Evolutionary conservation across 805 yeast species (phyloP), one percentile per base, ranked within the genome.

Genomic region (Tetrapisispora namnaoensis): DNA sequence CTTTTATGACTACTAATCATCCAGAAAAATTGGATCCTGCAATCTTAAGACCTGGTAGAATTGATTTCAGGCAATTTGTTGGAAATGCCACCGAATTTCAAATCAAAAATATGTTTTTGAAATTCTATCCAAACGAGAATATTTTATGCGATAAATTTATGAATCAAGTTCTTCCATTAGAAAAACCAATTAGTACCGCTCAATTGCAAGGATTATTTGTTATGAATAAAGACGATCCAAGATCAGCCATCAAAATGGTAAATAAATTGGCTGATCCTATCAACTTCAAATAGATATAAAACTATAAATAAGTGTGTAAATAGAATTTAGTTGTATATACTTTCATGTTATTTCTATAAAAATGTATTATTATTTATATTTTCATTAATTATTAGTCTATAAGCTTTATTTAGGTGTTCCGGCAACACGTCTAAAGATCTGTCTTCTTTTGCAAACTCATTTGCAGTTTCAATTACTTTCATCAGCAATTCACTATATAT

Each of bases 1-100:
- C 97, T 0, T 93, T 93, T 67, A 93, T 93, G 99, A 93, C 99
- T 20, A 91, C 99, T 20, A 93, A 93, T 66, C 99, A 93, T 61
- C 96, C 97, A 0, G 98, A 93, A 53, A 79, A 79, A 53, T 71
- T 93, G 37, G 99, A 93, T 60, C 88, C 96, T 1, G 99, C 99
- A 0, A 75, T 93, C 41, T 70, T 93, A 63, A 76, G 99, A 55
- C 99, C 99, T 0, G 99, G 99, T 2, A 76, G 99, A 67, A 83
- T 93, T 32, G 99, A 93, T 63, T 81, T 75, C 65, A 87, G 88
- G 67, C 83, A 81, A 20, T 70, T 82, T 59, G 78, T 93, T 37
- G 93, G 86, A 55, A 86, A 91, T 65, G 98, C 98, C n/a, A 75
- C 91, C 0, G 78, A 78, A 39, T 75, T 76, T 61, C 99, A 93